Conservation (phyloP, 768 basidiomycete genomes). For the Boletus sp. region DNA sequence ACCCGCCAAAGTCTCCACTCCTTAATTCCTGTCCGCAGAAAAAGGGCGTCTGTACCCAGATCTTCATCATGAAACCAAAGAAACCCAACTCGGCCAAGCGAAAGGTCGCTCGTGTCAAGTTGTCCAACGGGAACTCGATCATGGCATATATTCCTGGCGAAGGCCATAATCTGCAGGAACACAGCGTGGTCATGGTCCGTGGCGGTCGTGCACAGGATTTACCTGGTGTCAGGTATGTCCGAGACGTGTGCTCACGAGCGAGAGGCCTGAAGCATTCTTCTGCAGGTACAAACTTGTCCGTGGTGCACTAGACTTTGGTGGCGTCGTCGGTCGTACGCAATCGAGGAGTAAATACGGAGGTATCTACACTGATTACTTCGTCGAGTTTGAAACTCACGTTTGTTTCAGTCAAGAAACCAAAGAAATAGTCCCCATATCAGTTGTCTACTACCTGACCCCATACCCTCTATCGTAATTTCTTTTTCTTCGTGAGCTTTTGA, state of each 20-base stretch:
- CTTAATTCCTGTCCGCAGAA: slow-evolving; percentile 78
- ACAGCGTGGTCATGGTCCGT: slow-evolving; percentile 91
- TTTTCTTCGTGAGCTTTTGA: not conserved
- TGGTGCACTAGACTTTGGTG: slow-evolving; percentile 88
- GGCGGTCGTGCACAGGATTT: slow-evolving; percentile 97
- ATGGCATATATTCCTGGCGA: slow-evolving; percentile 97
- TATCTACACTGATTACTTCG: slow-evolving; percentile 34
- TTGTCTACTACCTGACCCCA: not conserved
- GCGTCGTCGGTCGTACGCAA: slow-evolving; percentile 78
- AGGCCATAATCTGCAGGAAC: slow-evolving; percentile 97
- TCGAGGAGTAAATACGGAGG: slow-evolving; percentile 93
- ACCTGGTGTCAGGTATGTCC: slow-evolving; percentile 86
- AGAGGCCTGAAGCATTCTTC: not conserved
- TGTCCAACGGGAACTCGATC: slow-evolving; percentile 83
- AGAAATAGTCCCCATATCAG: slow-evolving; percentile 46
- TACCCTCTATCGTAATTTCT: not conserved
- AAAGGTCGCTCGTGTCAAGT: slow-evolving; percentile 92
- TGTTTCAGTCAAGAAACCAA: slow-evolving; percentile 81
- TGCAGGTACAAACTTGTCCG: slow-evolving; percentile 91
- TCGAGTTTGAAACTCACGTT: slow-evolving; percentile 6
- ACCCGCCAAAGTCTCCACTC: slow-evolving; percentile 67
- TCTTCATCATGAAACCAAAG: slow-evolving; percentile 84
- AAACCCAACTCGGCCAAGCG: slow-evolving; percentile 99
- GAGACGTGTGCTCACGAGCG: not conserved
- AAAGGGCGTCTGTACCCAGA: slow-evolving; percentile 86